Conservation (phyloP, 257 asterid species). For the Solanum etuberosum region DNA sequence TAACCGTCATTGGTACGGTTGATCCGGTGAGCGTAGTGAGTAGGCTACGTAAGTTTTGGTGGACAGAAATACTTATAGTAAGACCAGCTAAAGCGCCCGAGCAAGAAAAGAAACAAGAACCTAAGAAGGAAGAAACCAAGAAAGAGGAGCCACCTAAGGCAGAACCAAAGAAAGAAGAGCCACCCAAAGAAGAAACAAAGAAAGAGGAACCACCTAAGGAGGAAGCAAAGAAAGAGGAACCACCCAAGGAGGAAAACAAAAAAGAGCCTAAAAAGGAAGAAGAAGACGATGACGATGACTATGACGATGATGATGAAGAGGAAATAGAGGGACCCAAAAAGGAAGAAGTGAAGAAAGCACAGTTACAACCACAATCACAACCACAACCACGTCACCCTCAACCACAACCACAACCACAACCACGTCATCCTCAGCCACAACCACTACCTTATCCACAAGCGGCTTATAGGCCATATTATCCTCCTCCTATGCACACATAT, state of each 20-base stretch:
- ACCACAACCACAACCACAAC: background rate
- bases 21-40: constrained; percentile 44
- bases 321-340: constrained; percentile 8
- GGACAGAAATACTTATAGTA: constrained; percentile 26
- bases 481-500: constrained; percentile 36
- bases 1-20: constrained; percentile 42
- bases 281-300: constrained; percentile 8
- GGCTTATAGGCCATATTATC: constrained; percentile 22
- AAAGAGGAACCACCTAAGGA: constrained; percentile 16
- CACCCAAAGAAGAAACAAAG: constrained; percentile 16
- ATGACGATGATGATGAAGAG: background rate
- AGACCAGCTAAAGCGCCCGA: constrained; percentile 37
- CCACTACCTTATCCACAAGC: background rate
- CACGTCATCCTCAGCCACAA: background rate
- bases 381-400: background rate
- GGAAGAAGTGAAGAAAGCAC: background rate
- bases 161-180: constrained; percentile 24
- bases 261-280: constrained; percentile 10
- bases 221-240: constrained; percentile 15
- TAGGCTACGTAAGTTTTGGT: constrained; percentile 50
- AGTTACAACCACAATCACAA: background rate
- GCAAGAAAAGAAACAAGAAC: constrained; percentile 20
- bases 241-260: constrained; percentile 21
- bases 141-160: constrained; percentile 1
- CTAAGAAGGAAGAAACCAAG: background rate